These are phyloP conservation scores for cucumber (Cucumis sativus) DNA, from an alignment of 306 rosid species.

Conservation along the genomic window Cucumber_9930_V3 NC_026656.2:2362501-2363000, in stretches of 20 bases:
- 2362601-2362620: background rate
- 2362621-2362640: background rate
- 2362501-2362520: background rate
- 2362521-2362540: background rate
- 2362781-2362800: background rate
- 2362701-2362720: background rate
- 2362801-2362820: background rate
- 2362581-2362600: background rate
- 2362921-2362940: conserved; percentile 13
- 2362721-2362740: background rate
- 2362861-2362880: conserved; percentile 35
- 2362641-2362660: background rate
- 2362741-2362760: background rate
- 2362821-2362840: background rate
- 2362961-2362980: conserved; percentile 20
- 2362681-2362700: background rate
- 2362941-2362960: conserved; percentile 23
- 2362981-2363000: conserved; percentile 25
- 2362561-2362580: background rate
- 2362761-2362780: background rate
- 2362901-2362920: conserved; percentile 7
- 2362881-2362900: conserved; percentile 24
- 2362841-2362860: background rate
- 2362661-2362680: background rate
- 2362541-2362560: background rate